Evolutionary conservation across 2,329 filamentous ascomycete species (phyloP).

Genomic region (Penicillium griseofulvum): DNA sequence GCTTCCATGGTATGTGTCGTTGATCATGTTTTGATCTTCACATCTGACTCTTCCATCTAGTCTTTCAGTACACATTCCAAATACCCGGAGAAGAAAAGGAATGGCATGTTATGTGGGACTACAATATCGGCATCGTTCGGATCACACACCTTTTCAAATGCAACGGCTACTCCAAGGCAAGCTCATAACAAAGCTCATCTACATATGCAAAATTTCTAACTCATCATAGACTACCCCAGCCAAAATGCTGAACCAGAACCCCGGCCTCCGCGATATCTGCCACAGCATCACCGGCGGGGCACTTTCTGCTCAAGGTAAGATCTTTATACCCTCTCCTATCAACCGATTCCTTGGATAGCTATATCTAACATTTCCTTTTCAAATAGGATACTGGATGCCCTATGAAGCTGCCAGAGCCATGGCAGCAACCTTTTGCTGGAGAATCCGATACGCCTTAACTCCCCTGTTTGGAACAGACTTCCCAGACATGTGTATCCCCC

Average conservation of each 20-base stretch:
- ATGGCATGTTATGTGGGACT: constrained; percentile 92
- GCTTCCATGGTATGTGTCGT: constrained; percentile 70
- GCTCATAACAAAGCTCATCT: constrained; percentile 15
- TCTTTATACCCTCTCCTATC: not conserved
- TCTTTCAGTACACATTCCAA: constrained; percentile 71
- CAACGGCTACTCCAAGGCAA: constrained; percentile 80
- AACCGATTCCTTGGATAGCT: not conserved
- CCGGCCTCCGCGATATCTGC: constrained; percentile 81
- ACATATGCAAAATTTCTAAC: not conserved
- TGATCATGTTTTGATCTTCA: not conserved
- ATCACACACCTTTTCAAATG: constrained; percentile 96
- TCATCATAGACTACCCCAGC: constrained; percentile 73
- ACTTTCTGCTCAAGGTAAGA: constrained; percentile 79
- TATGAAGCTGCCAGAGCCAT: constrained; percentile 81
- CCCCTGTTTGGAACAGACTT: constrained; percentile 88
- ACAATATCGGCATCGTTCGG: constrained; percentile 87
- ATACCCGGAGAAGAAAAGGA: constrained; percentile 63
- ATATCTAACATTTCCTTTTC: not conserved
- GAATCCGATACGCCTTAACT: constrained; percentile 79
- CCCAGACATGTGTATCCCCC: constrained; percentile 65
- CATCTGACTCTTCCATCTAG: constrained; percentile 17
- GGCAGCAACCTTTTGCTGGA: constrained; percentile 83
- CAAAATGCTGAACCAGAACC: constrained; percentile 75
- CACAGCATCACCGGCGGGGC: constrained; percentile 94
- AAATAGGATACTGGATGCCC: constrained; percentile 91